Percentiles rank a stretch among this genome's conserved stretches.
These are phyloP conservation scores for Ceratobasidium sp. DNA, from an alignment of 1,284 basidiomycete genomes.

Conservation along the genomic window DNA sequence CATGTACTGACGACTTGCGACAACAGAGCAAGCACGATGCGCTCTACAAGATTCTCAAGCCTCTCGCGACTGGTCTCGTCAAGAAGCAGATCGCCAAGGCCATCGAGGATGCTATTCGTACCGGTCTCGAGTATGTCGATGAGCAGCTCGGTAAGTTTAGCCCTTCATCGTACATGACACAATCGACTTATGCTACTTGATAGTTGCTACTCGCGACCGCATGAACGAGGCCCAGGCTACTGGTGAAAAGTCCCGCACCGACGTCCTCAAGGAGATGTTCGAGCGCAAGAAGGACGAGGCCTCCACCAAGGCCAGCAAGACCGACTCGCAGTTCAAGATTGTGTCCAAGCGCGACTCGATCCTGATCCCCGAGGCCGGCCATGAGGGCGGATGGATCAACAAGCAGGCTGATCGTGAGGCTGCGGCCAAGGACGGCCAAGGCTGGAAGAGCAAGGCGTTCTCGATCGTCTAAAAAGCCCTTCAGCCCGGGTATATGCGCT, in stretches of 20 bases:
- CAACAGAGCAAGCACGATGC: slow-evolving; percentile 78
- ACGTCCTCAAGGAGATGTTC: slow-evolving; percentile 76
- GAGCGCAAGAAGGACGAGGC: slow-evolving; percentile 63
- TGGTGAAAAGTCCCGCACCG: slow-evolving; percentile 59
- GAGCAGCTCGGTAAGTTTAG: slow-evolving; percentile 69
- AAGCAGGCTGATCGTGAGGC: slow-evolving; percentile 66
- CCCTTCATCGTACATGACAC: background rate
- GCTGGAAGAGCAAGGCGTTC: slow-evolving; percentile 75
- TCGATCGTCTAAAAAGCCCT: slow-evolving; percentile 42
- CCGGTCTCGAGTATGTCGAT: slow-evolving; percentile 85
- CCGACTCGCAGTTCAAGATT: slow-evolving; percentile 67
- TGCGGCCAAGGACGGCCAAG: slow-evolving; percentile 58
- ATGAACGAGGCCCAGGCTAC: slow-evolving; percentile 72
- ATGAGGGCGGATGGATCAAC: slow-evolving; percentile 76
- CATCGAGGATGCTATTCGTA: slow-evolving; percentile 76
- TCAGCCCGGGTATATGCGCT: background rate
- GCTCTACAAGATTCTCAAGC: slow-evolving; percentile 82
- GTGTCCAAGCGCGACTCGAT: slow-evolving; percentile 69
- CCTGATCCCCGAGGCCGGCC: slow-evolving; percentile 66
- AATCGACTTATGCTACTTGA: background rate
- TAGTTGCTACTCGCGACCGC: slow-evolving; percentile 66
- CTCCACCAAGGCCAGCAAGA: slow-evolving; percentile 40
- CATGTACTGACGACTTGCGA: slow-evolving; percentile 44
- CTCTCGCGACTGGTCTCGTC: slow-evolving; percentile 79
- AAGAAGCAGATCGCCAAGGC: slow-evolving; percentile 92